phyloP scores from a whole-genome alignment of 768 basidiomycete genomes.

The Rhodosporidiobolus odoratus region DNA sequence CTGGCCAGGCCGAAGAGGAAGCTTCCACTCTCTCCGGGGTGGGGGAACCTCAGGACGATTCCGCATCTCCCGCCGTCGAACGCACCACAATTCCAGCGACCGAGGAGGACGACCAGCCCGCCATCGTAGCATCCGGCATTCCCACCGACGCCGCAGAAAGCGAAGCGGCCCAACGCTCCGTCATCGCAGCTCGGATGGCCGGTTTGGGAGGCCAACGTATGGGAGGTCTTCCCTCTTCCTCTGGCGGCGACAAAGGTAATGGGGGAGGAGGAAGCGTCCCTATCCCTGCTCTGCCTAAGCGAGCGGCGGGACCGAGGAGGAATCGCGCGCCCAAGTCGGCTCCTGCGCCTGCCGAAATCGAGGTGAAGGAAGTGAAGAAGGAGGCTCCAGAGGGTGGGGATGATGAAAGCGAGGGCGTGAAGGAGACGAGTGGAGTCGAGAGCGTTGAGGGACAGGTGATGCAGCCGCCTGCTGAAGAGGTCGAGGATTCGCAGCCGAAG shows the following conservation, averaged over 20 bases:
- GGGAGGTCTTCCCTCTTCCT: too few species aligned
- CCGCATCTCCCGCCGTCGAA: background rate
- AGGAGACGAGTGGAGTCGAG: too few species aligned
- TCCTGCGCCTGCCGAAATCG: background rate
- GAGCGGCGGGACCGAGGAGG: conserved; percentile 19
- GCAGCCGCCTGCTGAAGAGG: background rate
- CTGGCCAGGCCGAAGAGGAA: too few species aligned
- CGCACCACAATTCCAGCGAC: background rate
- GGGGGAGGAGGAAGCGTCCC: conserved; percentile 83
- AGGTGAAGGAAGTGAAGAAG: background rate
- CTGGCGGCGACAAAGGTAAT: too few species aligned
- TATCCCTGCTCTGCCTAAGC: conserved; percentile 34
- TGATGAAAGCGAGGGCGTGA: background rate
- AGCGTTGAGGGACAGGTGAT: background rate
- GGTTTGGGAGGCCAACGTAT: too few species aligned
- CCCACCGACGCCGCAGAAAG: background rate
- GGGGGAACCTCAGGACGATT: too few species aligned
- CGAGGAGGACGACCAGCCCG: conserved; percentile 39
- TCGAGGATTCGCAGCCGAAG: background rate
- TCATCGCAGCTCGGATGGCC: conserved; percentile 88
- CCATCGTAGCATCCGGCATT: too few species aligned
- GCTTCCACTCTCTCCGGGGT: too few species aligned
- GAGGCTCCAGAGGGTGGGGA: background rate
- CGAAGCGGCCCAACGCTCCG: conserved; percentile 56
- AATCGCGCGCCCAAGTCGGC: background rate